These are phyloP conservation scores for Mrakia frigida DNA, from an alignment of 768 basidiomycete genomes.

Conservation along the genomic window DNA sequence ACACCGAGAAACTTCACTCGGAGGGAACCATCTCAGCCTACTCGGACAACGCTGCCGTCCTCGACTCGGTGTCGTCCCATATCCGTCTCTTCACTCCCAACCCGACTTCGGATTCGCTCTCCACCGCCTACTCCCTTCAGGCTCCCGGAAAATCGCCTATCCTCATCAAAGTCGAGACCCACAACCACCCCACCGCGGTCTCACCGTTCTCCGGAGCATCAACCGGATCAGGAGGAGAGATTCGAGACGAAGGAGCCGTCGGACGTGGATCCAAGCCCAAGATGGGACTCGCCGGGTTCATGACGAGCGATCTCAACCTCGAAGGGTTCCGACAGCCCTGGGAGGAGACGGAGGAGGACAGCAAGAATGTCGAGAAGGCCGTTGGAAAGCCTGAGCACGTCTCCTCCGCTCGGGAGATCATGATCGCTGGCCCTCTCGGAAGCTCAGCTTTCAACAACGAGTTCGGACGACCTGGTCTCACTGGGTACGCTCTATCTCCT, in stretches of 20 bases:
- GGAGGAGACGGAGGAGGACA: constrained; percentile 55
- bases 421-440: constrained; percentile 92
- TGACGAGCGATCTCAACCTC: constrained; percentile 86
- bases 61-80: constrained; percentile 63
- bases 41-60: constrained; percentile 94
- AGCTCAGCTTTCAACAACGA: constrained; percentile 97
- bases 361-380: constrained; percentile 46
- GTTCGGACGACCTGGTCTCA: constrained; percentile 85
- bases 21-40: constrained; percentile 90
- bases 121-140: constrained; percentile 35
- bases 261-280: constrained; percentile 94
- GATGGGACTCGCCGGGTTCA: constrained; percentile 87
- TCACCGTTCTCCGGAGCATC: constrained; percentile 98
- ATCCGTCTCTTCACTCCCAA: constrained; percentile 63
- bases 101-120: constrained; percentile 38
- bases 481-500: constrained; percentile 56
- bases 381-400: constrained; percentile 87
- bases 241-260: constrained; percentile 94
- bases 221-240: constrained; percentile 96
- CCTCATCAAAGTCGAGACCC: constrained; percentile 95
- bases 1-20: constrained; percentile 73
- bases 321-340: constrained; percentile 88
- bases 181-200: constrained; percentile 97
- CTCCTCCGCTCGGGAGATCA: constrained; percentile 89
- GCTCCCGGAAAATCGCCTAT: constrained; percentile 63